phyloP scores from a whole-genome alignment of 352 stramenopile species.

The Globisporangium abappressorium region DNA sequence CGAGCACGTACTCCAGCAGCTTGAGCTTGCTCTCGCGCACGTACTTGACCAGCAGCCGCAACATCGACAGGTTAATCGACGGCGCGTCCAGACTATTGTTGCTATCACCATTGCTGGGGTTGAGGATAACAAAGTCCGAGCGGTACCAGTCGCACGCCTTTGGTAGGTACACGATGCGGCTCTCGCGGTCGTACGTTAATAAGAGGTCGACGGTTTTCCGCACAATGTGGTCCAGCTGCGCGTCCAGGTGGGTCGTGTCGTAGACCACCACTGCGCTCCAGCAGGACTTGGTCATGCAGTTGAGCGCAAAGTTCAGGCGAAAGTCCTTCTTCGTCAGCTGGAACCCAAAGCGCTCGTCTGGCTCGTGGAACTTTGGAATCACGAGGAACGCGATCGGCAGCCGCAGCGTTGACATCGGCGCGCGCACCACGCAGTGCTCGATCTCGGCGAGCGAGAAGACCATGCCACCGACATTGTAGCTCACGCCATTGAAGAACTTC shows the following conservation, averaged over 20 bases:
- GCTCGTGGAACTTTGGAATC: constrained; percentile 34
- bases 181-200: constrained; percentile 47
- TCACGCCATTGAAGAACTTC: constrained; percentile 59
- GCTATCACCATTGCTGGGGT: not conserved
- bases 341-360: constrained; percentile 25
- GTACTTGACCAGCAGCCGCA: constrained; percentile 32
- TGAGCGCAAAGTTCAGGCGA: constrained; percentile 58
- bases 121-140: constrained; percentile 33
- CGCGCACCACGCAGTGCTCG: constrained; percentile 49
- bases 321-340: constrained; percentile 36
- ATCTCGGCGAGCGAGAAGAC: constrained; percentile 54
- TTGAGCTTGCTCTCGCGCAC: constrained; percentile 29
- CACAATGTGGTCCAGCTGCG: constrained; percentile 36
- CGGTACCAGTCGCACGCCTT: constrained; percentile 62
- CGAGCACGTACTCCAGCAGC: constrained; percentile 36
- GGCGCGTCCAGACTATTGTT: not conserved
- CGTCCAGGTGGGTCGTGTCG: constrained; percentile 47
- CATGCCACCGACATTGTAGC: constrained; percentile 44
- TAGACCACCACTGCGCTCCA: constrained; percentile 43
- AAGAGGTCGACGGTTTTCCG: constrained; percentile 26
- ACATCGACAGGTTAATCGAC: constrained; percentile 21
- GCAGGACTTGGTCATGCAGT: constrained; percentile 58
- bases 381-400: constrained; percentile 42
- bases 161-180: constrained; percentile 40
- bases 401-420: constrained; percentile 35